phyloP scores from a whole-genome alignment of 495 filamentous ascomycete species.

The Xylaria cubensis region DNA sequence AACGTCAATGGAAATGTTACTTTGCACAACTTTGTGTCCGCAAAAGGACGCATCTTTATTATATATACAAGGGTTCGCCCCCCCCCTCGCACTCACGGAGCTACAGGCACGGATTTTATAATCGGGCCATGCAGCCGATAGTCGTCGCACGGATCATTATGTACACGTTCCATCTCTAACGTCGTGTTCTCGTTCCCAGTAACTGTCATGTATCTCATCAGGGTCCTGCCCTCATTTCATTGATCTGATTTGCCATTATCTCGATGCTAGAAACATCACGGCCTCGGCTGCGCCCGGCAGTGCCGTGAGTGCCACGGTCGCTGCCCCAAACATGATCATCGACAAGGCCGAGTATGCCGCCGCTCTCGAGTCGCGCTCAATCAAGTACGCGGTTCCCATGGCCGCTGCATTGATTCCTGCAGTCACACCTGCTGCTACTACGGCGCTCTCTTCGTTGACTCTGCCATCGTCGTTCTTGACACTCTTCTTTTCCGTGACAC shows the following conservation, averaged over 20 bases:
- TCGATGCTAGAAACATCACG: constrained; percentile 9
- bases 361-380: constrained; percentile 53
- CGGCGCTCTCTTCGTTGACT: constrained; percentile 32
- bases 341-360: constrained; percentile 55
- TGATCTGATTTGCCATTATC: constrained; percentile 7
- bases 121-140: constrained; percentile 3
- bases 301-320: constrained; percentile 53
- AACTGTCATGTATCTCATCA: not conserved
- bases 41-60: not conserved
- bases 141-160: constrained; percentile 9
- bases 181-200: not conserved
- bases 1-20: not conserved
- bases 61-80: not conserved
- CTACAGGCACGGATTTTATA: not conserved
- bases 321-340: constrained; percentile 56
- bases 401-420: constrained; percentile 58
- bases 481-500: constrained; percentile 7
- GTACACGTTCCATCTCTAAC: not conserved
- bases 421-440: constrained; percentile 52
- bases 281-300: constrained; percentile 28
- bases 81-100: not conserved
- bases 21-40: not conserved
- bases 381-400: constrained; percentile 57
- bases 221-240: constrained; percentile 7
- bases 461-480: not conserved